A percentile compares a stretch with the other conserved stretches of the same genome.
Evolutionary conservation across 169 alveolate genomes (phyloP).

Genomic region (Cryptosporidium canis): DNA sequence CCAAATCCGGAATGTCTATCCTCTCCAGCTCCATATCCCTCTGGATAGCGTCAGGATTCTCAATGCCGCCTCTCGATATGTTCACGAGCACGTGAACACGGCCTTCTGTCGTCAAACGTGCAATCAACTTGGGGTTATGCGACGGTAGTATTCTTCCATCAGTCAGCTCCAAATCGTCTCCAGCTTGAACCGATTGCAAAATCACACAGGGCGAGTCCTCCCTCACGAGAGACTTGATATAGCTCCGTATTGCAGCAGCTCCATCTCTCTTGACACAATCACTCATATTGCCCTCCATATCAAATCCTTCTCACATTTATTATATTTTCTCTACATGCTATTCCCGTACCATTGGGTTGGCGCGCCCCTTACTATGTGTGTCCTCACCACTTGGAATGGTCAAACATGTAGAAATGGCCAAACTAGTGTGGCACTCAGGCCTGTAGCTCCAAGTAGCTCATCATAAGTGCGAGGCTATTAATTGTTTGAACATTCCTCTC

Average conservation of each 20-base stretch:
- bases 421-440: not conserved
- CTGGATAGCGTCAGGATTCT: not conserved
- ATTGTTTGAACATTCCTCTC: too few species aligned
- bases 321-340: slow-evolving; percentile 4
- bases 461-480: too few species aligned
- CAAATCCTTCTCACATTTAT: slow-evolving; percentile 1
- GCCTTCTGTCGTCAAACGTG: slow-evolving; percentile 27
- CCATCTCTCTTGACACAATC: not conserved
- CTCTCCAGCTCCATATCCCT: not conserved
- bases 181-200: not conserved
- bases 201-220: slow-evolving; percentile 9
- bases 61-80: not conserved
- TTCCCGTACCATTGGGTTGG: not conserved
- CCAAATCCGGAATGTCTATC: not conserved
- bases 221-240: not conserved
- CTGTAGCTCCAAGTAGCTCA: too few species aligned
- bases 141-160: slow-evolving; percentile 47
- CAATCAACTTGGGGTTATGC: slow-evolving; percentile 16
- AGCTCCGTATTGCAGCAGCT: not conserved
- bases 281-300: not conserved
- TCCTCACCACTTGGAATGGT: not conserved
- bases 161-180: not conserved
- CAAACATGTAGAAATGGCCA: not conserved
- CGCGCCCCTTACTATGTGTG: not conserved
- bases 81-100: not conserved